Evolutionary conservation across 495 filamentous ascomycete genomes (phyloP), one percentile per base, ranked within the genome.

Genomic region (Annulohypoxylon moriforme): DNA sequence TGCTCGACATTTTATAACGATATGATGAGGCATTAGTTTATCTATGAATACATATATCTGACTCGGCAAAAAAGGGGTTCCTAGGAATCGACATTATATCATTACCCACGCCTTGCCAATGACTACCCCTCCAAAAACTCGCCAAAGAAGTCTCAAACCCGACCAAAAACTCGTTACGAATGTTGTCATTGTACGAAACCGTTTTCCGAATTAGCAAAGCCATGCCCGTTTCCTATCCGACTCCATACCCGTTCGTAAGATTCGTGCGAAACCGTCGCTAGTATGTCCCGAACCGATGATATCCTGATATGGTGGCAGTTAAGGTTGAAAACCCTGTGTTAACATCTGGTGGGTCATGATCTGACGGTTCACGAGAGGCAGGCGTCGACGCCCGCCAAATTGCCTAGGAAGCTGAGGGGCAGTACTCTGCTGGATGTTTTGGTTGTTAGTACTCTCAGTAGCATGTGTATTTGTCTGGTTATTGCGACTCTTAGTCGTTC

Each of bases 261-360:
- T 31, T 52, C 14, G 13, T 31, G 13, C 27, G 34, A 55, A 60
- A 47, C 44, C 6, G 14, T 24, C 10, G 1, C 16, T 22, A 31
- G 6, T 33, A 57, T n/a, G n/a, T 25, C 11, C n/a, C 14, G 24
- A 52, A n/a, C 3, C 1, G 14, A 22, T 20, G n/a, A 55, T 34
- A 4, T 61, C 29, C 14, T 8, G 13, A 31, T 40, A 18, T 29
- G 20, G 20, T 29, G 11, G 8, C 7, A 16, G 27, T 74, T 38
- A 77, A 38, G 70, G 75, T 22, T 76, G 75, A 27, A 74, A 77
- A 3, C 75, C 75, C 33, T 77, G 75, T 9, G 75, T 77, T 20
- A 77, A 27, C 36, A 77, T 77, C 56, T 77, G 73, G 52, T 77
- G 75, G 4, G 75, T 77, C 71, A 77, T 72, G 20, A 77, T 74